A percentile compares a stretch with the other conserved stretches of the same genome.
These are phyloP conservation scores for Serendipita sp. DNA, from an alignment of 768 basidiomycete genomes.

Conservation along the genomic window DNA sequence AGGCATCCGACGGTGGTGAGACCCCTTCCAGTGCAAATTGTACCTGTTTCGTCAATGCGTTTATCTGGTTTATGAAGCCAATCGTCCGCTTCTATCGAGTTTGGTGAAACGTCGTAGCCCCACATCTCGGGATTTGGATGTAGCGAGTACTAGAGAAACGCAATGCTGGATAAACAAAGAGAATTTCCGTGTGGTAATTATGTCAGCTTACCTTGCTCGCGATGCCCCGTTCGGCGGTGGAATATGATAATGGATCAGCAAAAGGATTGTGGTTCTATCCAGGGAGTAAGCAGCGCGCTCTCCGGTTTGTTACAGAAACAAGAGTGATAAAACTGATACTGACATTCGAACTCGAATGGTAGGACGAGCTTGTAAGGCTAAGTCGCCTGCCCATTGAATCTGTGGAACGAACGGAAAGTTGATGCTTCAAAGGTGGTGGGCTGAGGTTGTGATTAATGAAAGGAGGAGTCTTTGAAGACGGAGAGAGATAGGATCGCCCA, in stretches of 20 bases:
- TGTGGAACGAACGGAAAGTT: no score
- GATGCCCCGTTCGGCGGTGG: slow-evolving; percentile 7
- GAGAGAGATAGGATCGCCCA: no score
- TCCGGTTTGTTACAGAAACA: no score
- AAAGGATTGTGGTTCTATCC: background rate
- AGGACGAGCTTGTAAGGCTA: no score
- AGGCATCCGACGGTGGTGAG: slow-evolving; percentile 23
- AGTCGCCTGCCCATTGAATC: no score
- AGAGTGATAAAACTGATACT: no score
- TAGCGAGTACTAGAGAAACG: slow-evolving; percentile 7
- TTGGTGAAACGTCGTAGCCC: background rate
- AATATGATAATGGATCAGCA: slow-evolving; percentile 10
- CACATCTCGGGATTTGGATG: background rate
- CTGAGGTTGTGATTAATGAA: no score
- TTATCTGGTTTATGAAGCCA: slow-evolving; percentile 8
- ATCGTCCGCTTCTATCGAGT: background rate
- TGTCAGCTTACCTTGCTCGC: background rate
- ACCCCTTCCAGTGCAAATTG: slow-evolving; percentile 23
- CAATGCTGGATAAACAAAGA: slow-evolving; percentile 3
- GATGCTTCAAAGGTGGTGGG: no score
- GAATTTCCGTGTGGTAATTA: background rate
- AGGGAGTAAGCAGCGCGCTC: no score
- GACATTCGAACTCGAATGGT: no score
- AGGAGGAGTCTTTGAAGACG: no score
- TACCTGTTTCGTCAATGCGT: slow-evolving; percentile 20